These are phyloP conservation scores for Petrea volubilis DNA, from an alignment of 257 asterid genomes.

Conservation along the genomic window DNA sequence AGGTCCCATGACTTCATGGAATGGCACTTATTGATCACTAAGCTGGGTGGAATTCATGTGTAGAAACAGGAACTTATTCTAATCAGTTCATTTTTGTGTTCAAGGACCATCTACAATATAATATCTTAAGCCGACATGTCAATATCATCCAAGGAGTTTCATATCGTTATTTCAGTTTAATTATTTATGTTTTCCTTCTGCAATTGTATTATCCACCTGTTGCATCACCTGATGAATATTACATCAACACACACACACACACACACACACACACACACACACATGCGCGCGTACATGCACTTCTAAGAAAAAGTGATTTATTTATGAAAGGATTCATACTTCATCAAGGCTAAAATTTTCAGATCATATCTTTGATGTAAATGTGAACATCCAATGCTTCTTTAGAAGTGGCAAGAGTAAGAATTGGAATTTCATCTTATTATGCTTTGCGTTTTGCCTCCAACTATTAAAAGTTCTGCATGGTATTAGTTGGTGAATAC, in stretches of 20 bases:
- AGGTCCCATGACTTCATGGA: background rate
- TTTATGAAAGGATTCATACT: background rate
- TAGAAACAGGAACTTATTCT: background rate
- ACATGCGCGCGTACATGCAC: too few species aligned
- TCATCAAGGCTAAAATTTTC: background rate
- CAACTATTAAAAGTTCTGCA: background rate
- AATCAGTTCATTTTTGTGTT: background rate
- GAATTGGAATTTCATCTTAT: background rate
- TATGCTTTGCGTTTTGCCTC: background rate
- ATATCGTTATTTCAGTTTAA: background rate
- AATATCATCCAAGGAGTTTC: background rate
- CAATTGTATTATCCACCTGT: background rate
- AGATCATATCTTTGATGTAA: background rate
- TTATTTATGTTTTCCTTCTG: background rate
- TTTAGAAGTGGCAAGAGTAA: background rate
- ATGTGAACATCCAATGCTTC: background rate
- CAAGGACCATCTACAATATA: background rate
- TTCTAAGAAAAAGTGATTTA: background rate
- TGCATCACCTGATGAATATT: background rate
- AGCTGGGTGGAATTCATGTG: background rate
- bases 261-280: too few species aligned
- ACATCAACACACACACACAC: too few species aligned
- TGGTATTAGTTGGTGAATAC: background rate
- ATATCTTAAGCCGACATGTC: too few species aligned
- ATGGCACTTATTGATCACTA: background rate